Evolutionary conservation across 805 yeast genomes (phyloP).

Genomic region (Ogataea pignaliae): DNA sequence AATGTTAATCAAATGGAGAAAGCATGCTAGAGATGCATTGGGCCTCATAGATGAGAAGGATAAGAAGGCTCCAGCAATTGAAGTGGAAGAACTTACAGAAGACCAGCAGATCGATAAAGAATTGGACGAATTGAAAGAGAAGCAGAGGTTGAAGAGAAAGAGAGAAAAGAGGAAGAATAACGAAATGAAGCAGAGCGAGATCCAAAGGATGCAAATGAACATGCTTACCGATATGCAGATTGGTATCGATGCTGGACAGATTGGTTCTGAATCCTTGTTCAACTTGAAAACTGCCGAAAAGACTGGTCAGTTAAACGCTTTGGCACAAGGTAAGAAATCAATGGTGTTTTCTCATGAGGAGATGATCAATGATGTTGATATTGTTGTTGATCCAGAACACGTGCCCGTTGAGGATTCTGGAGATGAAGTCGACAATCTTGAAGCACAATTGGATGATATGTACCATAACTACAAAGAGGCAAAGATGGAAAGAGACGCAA

Average conservation of each 20-base stretch:
- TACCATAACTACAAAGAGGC: conserved; percentile 65
- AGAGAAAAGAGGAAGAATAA: conserved; percentile 81
- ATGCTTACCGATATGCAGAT: conserved; percentile 91
- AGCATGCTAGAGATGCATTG: conserved; percentile 72
- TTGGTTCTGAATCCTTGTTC: conserved; percentile 77
- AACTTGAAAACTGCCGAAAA: conserved; percentile 81
- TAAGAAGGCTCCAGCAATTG: conserved; percentile 46
- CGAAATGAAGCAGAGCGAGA: conserved; percentile 82
- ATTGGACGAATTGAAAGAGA: conserved; percentile 65
- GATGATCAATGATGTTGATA: conserved; percentile 49
- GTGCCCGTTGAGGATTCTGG: conserved; percentile 31
- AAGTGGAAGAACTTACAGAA: conserved; percentile 71
- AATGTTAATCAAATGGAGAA: conserved; percentile 79
- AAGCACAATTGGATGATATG: conserved; percentile 79
- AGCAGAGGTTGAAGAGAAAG: conserved; percentile 61
- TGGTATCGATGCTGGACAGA: conserved; percentile 86
- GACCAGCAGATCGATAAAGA: conserved; percentile 89
- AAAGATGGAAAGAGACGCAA: conserved; percentile 65
- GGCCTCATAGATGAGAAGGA: conserved; percentile 59
- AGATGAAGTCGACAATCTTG: conserved; percentile 65
- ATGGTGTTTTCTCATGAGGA: conserved; percentile 59
- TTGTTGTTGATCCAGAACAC: conserved; percentile 45
- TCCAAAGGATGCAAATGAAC: conserved; percentile 89
- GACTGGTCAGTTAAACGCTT: conserved; percentile 71
- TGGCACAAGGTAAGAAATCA: conserved; percentile 71